Conservation (phyloP, 495 filamentous ascomycete species). For the Cercophora newfieldiana region DNA sequence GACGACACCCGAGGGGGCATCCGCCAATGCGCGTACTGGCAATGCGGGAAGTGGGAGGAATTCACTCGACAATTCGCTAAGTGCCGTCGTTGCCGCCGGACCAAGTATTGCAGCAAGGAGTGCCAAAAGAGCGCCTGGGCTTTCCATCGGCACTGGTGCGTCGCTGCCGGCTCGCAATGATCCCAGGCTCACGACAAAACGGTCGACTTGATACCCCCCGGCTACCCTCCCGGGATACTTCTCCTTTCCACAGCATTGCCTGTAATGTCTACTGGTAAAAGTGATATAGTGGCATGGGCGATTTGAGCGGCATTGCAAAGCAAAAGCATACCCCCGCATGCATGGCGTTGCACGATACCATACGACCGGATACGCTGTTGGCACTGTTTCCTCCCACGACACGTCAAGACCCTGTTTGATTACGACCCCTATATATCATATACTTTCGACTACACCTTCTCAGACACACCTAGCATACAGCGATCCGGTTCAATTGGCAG, state of each 20-base stretch:
- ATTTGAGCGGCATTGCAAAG: constrained; percentile 29
- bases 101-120: constrained; percentile 99
- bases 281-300: constrained; percentile 5
- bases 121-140: constrained; percentile 99
- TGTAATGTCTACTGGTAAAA: constrained; percentile 35
- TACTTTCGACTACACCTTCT: neutral
- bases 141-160: constrained; percentile 96
- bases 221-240: constrained; percentile 33
- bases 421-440: constrained; percentile 7
- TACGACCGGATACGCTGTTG: constrained; percentile 9
- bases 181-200: constrained; percentile 18
- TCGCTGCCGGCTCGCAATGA: constrained; percentile 61
- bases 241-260: constrained; percentile 34
- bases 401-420: neutral
- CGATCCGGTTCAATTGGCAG: neutral
- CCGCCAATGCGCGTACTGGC: constrained; percentile 93
- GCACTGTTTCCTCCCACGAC: neutral
- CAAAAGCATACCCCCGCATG: constrained; percentile 29
- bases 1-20: constrained; percentile 93
- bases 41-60: constrained; percentile 97
- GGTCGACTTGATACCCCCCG: constrained; percentile 39
- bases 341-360: constrained; percentile 39
- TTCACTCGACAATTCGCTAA: constrained; percentile 96
- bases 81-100: constrained; percentile 91
- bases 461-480: neutral